phyloP scores from a whole-genome alignment of 2,329 filamentous ascomycete species.

The Aspergillus felis region DNA sequence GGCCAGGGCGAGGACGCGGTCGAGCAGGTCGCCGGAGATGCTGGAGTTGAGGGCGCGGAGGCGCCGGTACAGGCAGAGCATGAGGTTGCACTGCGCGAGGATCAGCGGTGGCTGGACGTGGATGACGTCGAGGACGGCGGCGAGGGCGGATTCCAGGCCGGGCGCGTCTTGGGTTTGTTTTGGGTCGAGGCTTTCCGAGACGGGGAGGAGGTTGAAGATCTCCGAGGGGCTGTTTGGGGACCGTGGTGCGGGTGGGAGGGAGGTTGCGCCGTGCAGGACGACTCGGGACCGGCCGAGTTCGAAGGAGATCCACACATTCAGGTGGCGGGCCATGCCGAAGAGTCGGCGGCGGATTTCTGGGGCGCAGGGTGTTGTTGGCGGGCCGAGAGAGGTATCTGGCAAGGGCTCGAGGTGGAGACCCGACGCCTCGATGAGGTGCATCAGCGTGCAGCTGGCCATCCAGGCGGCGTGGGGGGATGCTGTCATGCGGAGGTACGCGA shows the following conservation, averaged over 20 bases:
- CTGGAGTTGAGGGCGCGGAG: conserved; percentile 49
- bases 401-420: conserved; percentile 30
- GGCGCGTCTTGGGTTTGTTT: conserved; percentile 40
- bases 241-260: conserved; percentile 37
- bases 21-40: conserved; percentile 42
- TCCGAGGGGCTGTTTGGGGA: conserved; percentile 46
- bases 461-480: conserved; percentile 50
- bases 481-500: conserved; percentile 52
- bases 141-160: conserved; percentile 44
- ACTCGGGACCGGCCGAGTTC: conserved; percentile 55
- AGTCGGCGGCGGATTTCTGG: conserved; percentile 43
- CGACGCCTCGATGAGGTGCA: conserved; percentile 57
- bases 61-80: conserved; percentile 54
- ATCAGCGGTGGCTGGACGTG: conserved; percentile 44
- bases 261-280: conserved; percentile 44
- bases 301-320: conserved; percentile 59
- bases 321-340: conserved; percentile 52
- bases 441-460: conserved; percentile 55
- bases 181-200: conserved; percentile 54
- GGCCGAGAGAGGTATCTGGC: conserved; percentile 12
- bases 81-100: conserved; percentile 53
- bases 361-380: conserved; percentile 14
- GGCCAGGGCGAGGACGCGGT: conserved; percentile 47
- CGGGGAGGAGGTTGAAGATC: conserved; percentile 50
- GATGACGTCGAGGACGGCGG: conserved; percentile 37